Percentiles rank a stretch among this genome's conserved stretches.
phyloP scores from a whole-genome alignment of 2,329 filamentous ascomycete genomes.

The Ophiostoma ulmi region DNA sequence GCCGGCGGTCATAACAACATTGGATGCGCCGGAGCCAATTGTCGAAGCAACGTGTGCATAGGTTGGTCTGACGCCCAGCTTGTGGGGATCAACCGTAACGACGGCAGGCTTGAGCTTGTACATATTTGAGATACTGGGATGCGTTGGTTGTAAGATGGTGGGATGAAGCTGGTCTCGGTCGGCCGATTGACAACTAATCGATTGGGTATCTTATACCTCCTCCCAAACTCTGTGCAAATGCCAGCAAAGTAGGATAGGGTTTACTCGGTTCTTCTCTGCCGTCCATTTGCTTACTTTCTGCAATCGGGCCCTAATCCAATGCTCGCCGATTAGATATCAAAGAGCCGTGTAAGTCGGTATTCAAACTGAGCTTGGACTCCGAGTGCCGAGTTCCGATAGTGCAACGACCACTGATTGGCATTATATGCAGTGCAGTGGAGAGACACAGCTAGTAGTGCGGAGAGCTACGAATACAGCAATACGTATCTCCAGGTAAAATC shows the following conservation, averaged over 20 bases:
- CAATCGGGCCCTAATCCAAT: not conserved
- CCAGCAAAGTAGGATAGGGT: not conserved
- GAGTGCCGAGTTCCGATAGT: constrained; percentile 19
- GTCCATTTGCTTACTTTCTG: not conserved
- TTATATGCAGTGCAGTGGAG: not conserved
- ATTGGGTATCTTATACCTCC: not conserved
- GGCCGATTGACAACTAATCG: not conserved
- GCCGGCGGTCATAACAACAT: constrained; percentile 23
- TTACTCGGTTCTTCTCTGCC: not conserved
- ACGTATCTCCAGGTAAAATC: not conserved
- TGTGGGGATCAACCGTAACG: constrained; percentile 19
- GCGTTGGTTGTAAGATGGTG: not conserved
- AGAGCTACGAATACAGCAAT: not conserved
- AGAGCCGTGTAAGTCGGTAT: constrained; percentile 10
- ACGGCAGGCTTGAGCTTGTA: constrained; percentile 19
- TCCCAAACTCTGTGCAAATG: not conserved
- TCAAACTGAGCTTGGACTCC: not conserved
- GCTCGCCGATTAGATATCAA: not conserved
- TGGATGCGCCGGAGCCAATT: constrained; percentile 3
- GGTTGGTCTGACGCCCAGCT: constrained; percentile 20
- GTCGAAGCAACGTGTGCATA: constrained; percentile 22
- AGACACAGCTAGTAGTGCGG: not conserved
- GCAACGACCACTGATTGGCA: not conserved
- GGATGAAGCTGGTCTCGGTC: not conserved
- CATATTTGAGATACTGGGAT: not conserved